A percentile compares a stretch with the other conserved stretches of the same genome.
These are phyloP conservation scores for Aspergillus wentii DNA, from an alignment of 495 filamentous ascomycete species.

Conservation along the genomic window DNA sequence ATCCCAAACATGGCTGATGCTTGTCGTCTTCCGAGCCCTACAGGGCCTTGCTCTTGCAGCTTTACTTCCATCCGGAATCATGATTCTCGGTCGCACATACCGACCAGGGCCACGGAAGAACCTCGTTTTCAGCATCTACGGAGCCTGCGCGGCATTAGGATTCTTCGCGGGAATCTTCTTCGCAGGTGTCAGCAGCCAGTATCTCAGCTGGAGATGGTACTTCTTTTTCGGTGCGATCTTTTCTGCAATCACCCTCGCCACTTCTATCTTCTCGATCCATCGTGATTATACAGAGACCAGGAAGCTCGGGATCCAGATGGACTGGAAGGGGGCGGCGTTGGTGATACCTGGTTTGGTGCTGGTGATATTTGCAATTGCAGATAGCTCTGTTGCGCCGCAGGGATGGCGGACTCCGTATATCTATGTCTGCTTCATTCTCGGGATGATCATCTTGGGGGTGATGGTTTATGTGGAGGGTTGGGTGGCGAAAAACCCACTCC, in stretches of 20 bases:
- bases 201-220: constrained; percentile 67
- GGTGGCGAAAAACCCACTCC: constrained; percentile 65
- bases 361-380: constrained; percentile 74
- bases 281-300: constrained; percentile 51
- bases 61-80: constrained; percentile 71
- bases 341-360: constrained; percentile 65
- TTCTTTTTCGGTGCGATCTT: constrained; percentile 70
- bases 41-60: constrained; percentile 77
- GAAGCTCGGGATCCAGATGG: constrained; percentile 52
- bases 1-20: constrained; percentile 61
- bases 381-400: constrained; percentile 61
- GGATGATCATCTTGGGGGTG: constrained; percentile 47
- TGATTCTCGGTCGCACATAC: constrained; percentile 76
- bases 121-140: constrained; percentile 75
- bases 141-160: constrained; percentile 69
- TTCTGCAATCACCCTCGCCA: constrained; percentile 42
- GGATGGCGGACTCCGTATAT: constrained; percentile 70
- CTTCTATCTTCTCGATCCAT: constrained; percentile 62
- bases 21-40: constrained; percentile 71
- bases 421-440: constrained; percentile 43
- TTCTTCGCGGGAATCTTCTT: constrained; percentile 83
- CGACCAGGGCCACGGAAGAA: constrained; percentile 84
- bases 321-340: constrained; percentile 62
- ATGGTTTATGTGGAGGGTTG: constrained; percentile 74
- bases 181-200: constrained; percentile 64